A percentile compares a stretch with the other conserved stretches of the same genome.
phyloP scores from a whole-genome alignment of 768 basidiomycete species.

The Cubamyces sp. region DNA sequence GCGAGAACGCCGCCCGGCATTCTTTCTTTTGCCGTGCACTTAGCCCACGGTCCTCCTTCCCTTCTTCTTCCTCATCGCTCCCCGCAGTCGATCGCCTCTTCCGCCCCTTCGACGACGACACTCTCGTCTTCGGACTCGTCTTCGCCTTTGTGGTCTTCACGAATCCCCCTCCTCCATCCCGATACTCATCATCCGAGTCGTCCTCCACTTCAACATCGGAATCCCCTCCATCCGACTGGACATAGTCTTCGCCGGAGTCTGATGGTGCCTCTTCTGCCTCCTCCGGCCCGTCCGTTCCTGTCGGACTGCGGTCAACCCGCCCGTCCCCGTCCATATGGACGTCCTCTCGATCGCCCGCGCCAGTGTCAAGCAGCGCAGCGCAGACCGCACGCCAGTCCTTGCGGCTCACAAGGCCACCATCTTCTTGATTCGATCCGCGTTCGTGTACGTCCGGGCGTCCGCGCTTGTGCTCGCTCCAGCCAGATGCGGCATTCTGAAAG shows the following conservation, averaged over 20 bases:
- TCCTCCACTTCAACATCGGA: conserved; percentile 38
- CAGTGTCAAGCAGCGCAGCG: conserved; percentile 59
- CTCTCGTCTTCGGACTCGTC: conserved; percentile 13
- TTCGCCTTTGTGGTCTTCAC: conserved; percentile 9
- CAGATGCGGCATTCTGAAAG: conserved; percentile 75
- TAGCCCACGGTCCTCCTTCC: conserved; percentile 30
- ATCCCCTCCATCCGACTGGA: conserved; percentile 23
- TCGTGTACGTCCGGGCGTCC: conserved; percentile 3
- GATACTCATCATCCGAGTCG: conserved; percentile 39
- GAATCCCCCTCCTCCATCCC: conserved; percentile 28
- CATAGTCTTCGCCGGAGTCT: conserved; percentile 40
- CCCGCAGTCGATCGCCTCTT: not conserved
- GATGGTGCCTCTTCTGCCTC: conserved; percentile 30
- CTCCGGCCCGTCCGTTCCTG: conserved; percentile 25
- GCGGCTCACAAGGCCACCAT: conserved; percentile 50
- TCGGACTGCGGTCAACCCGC: conserved; percentile 33
- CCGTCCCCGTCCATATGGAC: conserved; percentile 32
- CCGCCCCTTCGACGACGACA: not conserved
- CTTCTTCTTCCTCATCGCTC: not conserved
- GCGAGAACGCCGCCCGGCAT: conserved; percentile 62
- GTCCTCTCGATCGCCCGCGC: conserved; percentile 33
- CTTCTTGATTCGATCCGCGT: conserved; percentile 17
- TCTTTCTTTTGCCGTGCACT: conserved; percentile 56
- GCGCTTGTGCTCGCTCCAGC: conserved; percentile 51
- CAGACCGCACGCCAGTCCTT: conserved; percentile 85